Percentiles rank a stretch among this genome's conserved stretches.
These are phyloP conservation scores for Candida loeiensis DNA, from an alignment of 805 yeast species.

Conservation along the genomic window DNA sequence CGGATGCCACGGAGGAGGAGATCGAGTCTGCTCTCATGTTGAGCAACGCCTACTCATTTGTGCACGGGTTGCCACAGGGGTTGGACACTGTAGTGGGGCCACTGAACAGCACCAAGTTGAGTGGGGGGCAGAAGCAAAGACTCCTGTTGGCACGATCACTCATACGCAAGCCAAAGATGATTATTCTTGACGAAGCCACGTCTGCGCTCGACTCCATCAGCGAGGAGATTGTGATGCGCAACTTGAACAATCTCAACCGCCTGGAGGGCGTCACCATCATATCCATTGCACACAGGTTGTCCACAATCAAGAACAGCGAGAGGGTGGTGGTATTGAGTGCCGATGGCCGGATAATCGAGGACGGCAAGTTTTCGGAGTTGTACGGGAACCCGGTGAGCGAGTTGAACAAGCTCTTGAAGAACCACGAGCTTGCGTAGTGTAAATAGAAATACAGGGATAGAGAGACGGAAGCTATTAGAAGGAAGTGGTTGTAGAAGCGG, in stretches of 20 bases:
- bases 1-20: slow-evolving; percentile 54
- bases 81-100: slow-evolving; percentile 82
- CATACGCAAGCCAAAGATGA: slow-evolving; percentile 70
- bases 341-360: slow-evolving; percentile 61
- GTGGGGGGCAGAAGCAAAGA: slow-evolving; percentile 95
- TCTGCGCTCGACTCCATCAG: slow-evolving; percentile 88
- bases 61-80: slow-evolving; percentile 74
- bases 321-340: slow-evolving; percentile 66
- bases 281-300: slow-evolving; percentile 86
- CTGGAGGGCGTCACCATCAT: slow-evolving; percentile 66
- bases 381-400: slow-evolving; percentile 27
- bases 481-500: too few species aligned
- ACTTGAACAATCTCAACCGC: slow-evolving; percentile 52
- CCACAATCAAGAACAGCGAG: slow-evolving; percentile 81
- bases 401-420: slow-evolving; percentile 35
- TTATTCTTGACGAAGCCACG: slow-evolving; percentile 90
- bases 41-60: slow-evolving; percentile 72
- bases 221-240: slow-evolving; percentile 79
- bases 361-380: slow-evolving; percentile 39
- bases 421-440: slow-evolving; percentile 11
- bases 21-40: slow-evolving; percentile 56
- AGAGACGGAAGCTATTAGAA: too few species aligned
- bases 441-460: too few species aligned
- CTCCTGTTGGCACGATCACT: slow-evolving; percentile 88
- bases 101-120: slow-evolving; percentile 61